Evolutionary conservation across 768 basidiomycete species (phyloP), one percentile per base, ranked within the genome.

Genomic region (Leccinum ochraceum): DNA sequence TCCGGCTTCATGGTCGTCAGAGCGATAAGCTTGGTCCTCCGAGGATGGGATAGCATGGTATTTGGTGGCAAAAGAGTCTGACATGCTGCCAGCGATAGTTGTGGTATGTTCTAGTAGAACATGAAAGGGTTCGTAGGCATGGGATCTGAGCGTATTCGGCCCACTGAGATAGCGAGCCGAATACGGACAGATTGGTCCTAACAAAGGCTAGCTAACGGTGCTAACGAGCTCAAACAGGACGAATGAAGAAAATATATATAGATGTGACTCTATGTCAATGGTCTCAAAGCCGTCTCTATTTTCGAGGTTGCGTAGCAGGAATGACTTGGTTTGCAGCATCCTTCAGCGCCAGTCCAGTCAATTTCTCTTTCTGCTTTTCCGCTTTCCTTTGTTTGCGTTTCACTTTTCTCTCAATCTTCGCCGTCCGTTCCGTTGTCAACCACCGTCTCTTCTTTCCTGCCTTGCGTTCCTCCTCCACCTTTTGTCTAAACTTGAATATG

Each of bases 401-500:
- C 6, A 60, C 71, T 53, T 71, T 78, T 57, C 74, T 74, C 52
- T 69, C 75, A 7, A 74, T 63, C 51, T 69, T 75, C 7, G 74
- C 81, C 69, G 80, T 44, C 48, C 76, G 76, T 48, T 74, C 77
- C 22, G 67, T 63, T 0, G 74, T 76, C 54, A 76, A 69, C 80
- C 79, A 80, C 51, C 81, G 82, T 64, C 80, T 81, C 78, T 86
- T 87, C 76, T 82, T 80, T 71, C 84, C 81, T 54, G 80, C 83
- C 63, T 83, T 83, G 60, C 81, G 77, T 63, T 88, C 81, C 54
- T 82, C 80, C 59, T 82, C 79, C 58, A 91, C 60, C 63, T 78
- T 78, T 68, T 84, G 79, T 61, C 85, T 80, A 82, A 85, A 93
- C 73, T 86, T 90, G 79, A 84, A 92, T 37, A 81, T 80, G 53